Evolutionary conservation across 176 grass and related monocot genomes (phyloP).

Genomic region (Hordeum vulgare): MorexV3_pseudomolecules_assembly NC_058522.1:541777237-541777736

Average conservation of each 20-base stretch:
- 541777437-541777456: neutral
- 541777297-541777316: neutral
- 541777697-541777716: neutral
- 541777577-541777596: neutral
- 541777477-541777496: neutral
- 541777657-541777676: neutral
- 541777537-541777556: no score
- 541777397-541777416: neutral
- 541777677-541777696: neutral
- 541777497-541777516: conserved; percentile 20
- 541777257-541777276: conserved; percentile 13
- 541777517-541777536: neutral
- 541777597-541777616: neutral
- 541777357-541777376: neutral
- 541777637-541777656: neutral
- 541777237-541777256: conserved; percentile 15
- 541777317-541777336: neutral
- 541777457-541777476: neutral
- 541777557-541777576: neutral
- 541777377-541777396: neutral
- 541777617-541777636: neutral
- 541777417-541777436: neutral
- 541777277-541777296: neutral
- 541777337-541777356: neutral
- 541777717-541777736: neutral